Base-by-base conservation (phyloP, 2,329 filamentous ascomycete genomes). In the Xylariaceae sp. region DNA sequence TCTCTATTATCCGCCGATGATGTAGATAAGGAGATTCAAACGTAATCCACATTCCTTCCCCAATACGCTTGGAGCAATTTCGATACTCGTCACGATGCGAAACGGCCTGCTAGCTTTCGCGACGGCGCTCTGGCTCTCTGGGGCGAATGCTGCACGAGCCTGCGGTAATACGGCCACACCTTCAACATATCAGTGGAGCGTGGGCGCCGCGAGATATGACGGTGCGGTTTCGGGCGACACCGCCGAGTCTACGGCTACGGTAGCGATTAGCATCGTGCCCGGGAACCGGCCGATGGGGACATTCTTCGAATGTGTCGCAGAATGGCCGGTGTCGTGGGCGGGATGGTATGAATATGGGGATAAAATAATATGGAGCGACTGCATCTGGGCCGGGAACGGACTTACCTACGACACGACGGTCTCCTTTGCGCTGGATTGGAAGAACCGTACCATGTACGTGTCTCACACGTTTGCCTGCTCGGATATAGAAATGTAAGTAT, bases 31-130 rank as follows among this genome's bases (percentile, higher is more conserved):
- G 45, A 52, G 19, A 40, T 44, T 43, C 20, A 49, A 51, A 45
- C 56, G 12, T 40, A 37, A 29, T 54, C 29, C 14, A 44, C 18
- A 20, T n/a, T 26, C 29, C 21, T 29, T 21, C 20, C 16, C 23
- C 9, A 21, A n/a, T 23, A 49, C 6, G 41, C 14, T 40, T n/a
- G 26, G 50, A 52, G 19, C 40, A 51, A 46, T 23, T 43, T 20
- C 19, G 50, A 81, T 83, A 89, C 84, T 45, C 45, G 20, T 55
- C 55, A 66, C 47, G 40, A 65, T 66, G 61, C 49, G 56, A 23
- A 56, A 50, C 44, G n/a, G 40, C 21, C n/a, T 61, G 1, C 56
- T 67, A 62, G 20, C 49, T 14, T 40, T 61, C 7, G 29, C 42
- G 4, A 41, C 60, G 29, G 52, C 58, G 23, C 23, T 60, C 7